phyloP scores from a whole-genome alignment of 2,329 filamentous ascomycete species.

The Cercospora nicotianae region DNA sequence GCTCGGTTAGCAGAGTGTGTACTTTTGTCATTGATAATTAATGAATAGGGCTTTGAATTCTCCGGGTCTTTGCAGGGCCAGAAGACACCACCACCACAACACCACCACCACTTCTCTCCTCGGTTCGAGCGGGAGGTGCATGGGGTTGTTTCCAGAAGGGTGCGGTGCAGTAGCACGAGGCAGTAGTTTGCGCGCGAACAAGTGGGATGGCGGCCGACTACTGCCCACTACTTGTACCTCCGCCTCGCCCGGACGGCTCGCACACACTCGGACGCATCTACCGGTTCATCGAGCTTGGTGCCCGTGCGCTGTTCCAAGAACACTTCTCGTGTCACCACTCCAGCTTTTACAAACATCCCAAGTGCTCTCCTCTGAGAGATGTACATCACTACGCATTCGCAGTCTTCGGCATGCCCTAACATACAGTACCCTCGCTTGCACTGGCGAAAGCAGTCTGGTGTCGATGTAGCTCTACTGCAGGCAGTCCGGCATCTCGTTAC shows the following conservation, averaged over 20 bases:
- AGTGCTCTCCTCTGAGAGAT: too few species aligned
- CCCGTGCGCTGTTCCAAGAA: not conserved
- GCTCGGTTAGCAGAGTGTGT: not conserved
- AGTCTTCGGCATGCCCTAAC: not conserved
- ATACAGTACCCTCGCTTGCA: not conserved
- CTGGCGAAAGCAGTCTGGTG: not conserved
- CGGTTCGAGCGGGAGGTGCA: not conserved
- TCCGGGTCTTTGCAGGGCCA: not conserved
- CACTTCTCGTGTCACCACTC: not conserved
- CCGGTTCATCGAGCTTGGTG: not conserved
- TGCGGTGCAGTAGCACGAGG: constrained; percentile 3
- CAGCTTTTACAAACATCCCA: not conserved
- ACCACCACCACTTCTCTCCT: not conserved
- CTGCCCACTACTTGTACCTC: not conserved
- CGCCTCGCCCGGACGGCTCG: not conserved
- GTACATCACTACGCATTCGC: not conserved
- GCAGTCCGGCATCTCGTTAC: not conserved
- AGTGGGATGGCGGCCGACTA: constrained; percentile 15
- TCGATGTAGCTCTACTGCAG: not conserved
- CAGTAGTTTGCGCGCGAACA: constrained; percentile 1
- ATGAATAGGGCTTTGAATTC: not conserved
- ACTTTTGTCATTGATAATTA: not conserved
- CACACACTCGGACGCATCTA: not conserved
- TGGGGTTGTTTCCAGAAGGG: not conserved
- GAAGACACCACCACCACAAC: not conserved